Base-by-base conservation (phyloP, 768 basidiomycete species). In the Suillus subaureus region DNA sequence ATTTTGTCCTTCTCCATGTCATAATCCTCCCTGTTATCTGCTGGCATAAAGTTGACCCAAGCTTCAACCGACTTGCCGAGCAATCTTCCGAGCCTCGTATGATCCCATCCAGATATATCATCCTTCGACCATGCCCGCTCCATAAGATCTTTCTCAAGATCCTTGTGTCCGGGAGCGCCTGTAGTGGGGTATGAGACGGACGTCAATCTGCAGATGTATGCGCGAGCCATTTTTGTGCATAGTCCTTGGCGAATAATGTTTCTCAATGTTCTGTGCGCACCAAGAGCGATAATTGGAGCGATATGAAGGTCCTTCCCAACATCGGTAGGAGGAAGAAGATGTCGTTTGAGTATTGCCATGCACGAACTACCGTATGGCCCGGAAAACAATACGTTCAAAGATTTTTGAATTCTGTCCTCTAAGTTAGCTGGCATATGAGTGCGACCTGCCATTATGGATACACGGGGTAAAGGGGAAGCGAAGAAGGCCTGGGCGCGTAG, bases 91-190 rank as follows among this genome's bases (percentile, higher is more conserved):
- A 91, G 79, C 33, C 84, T 79, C 4, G 81, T 81, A 15, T 89
- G 82, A 62, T 91, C 90, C 87, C 91, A 92, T 4, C 86, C 86
- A 39, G 83, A 84, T 35, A 80, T 75, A 28, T 91, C 89, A 51
- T 90, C 85, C 70, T 86, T 88, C 1, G 89, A 82, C 90, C 89
- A 92, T 0, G 89, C 90, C 2, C 84, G 83, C 69, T 91, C 89
- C 84, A 92, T 84, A 65, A 91, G 73, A 21, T 88, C 88, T 51
- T 79, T 79, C 64, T 87, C 88, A 11, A 92, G 74, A 62, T 86
- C 86, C 71, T 90, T 79, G 51, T 85, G 81, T 0, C 82, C 82
- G 0, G 88, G 86, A 2, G 83, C 85, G 15, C 89, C 90, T 2
- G 89, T 85, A 47, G 82, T 82, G 0, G 87, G 82, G 64, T 89